A percentile compares a stretch with the other conserved stretches of the same genome.
Conservation (phyloP, 2,329 filamentous ascomycete genomes). For the Diplodia mutila region DNA sequence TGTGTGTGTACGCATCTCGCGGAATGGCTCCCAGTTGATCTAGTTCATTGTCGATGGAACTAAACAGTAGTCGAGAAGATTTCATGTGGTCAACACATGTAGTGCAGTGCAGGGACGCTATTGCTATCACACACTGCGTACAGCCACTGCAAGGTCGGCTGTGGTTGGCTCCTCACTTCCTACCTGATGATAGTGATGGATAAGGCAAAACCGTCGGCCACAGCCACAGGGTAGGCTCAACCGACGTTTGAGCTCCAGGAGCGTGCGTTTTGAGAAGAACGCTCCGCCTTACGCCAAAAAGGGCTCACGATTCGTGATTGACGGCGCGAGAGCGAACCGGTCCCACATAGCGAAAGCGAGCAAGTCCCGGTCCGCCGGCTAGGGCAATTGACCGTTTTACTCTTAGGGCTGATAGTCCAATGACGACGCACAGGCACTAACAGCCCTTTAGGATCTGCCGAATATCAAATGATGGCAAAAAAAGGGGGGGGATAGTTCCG, state of each 20-base stretch:
- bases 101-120: no score
- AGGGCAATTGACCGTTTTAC: neutral
- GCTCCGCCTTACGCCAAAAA: neutral
- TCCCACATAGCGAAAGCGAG: neutral
- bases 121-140: no score
- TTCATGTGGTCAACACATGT: no score
- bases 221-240: neutral
- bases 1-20: neutral
- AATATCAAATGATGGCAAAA: neutral
- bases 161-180: neutral
- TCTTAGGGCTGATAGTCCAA: slow-evolving; percentile 1
- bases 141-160: neutral
- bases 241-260: neutral
- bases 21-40: slow-evolving; percentile 1
- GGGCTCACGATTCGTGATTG: neutral
- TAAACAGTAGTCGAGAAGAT: no score
- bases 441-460: neutral
- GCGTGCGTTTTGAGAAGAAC: neutral
- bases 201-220: neutral
- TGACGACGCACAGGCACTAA: neutral
- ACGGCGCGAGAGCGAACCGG: neutral
- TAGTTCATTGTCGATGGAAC: neutral
- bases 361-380: neutral
- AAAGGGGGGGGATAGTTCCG: neutral
- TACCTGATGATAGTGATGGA: neutral